Percentiles rank a stretch among this genome's conserved stretches.
Conservation (phyloP, 371 early-diverging fungal genomes). For the Mucor mucedo region DNA sequence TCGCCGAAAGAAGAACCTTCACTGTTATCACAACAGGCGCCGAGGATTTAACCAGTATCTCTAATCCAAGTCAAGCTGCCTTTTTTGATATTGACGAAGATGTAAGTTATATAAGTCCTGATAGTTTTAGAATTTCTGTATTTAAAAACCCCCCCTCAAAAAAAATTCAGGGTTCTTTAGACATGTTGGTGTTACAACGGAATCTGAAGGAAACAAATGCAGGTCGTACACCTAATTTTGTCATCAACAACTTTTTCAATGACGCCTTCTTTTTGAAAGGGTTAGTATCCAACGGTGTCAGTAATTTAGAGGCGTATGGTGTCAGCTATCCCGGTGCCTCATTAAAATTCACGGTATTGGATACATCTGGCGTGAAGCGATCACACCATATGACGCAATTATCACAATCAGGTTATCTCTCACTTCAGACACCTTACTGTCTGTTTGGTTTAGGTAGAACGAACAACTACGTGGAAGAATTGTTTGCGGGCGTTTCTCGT, state of each 20-base stretch:
- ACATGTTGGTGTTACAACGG: conserved; percentile 70
- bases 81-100: conserved; percentile 91
- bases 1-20: conserved; percentile 61
- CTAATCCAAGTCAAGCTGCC: conserved; percentile 63
- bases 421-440: conserved; percentile 83
- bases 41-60: conserved; percentile 54
- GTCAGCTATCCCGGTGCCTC: conserved; percentile 84
- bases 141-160: too few relatives aligned
- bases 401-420: conserved; percentile 76
- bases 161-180: conserved; percentile 73
- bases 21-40: conserved; percentile 63
- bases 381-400: conserved; percentile 84
- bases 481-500: conserved; percentile 84
- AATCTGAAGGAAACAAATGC: conserved; percentile 23
- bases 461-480: conserved; percentile 92
- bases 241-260: conserved; percentile 87
- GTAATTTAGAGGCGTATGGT: conserved; percentile 70
- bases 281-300: conserved; percentile 80
- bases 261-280: conserved; percentile 95
- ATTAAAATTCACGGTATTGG: conserved; percentile 84
- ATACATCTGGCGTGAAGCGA: conserved; percentile 77
- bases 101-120: conserved; percentile 50
- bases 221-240: conserved; percentile 44
- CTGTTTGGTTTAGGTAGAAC: conserved; percentile 91
- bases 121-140: too few relatives aligned